Evolutionary conservation across 495 filamentous ascomycete species (phyloP), one percentile per base, ranked within the genome.

Genomic region (Choiromyces venosus): DNA sequence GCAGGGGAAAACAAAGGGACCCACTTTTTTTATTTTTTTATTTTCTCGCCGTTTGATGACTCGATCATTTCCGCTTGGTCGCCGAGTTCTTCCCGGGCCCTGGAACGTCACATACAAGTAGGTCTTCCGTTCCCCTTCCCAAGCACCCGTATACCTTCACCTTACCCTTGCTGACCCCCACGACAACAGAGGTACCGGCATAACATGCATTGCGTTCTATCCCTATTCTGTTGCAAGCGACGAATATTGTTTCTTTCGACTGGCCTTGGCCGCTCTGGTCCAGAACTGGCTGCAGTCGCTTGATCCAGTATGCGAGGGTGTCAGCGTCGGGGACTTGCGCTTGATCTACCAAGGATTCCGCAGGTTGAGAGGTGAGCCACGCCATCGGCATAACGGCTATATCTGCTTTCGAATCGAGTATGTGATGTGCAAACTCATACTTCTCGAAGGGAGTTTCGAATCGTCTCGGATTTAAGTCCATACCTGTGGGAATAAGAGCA

Each of bases 261-360:
- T 42, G 66, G 29, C 77, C 77, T 10, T 86, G 84, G 5, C 86
- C 83, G 56, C 83, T 81, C 68, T 79, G 79, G 61, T 85, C 83
- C 18, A 94, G 84, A 0, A 97, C 79, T 2, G 94, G 94, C 79
- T 89, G 87, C 56, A 97, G 85, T 64, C 94, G 85, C 75, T 89
- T 88, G n/a, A 96, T 83, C 95, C 95, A 99, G 83, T 97, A 99
- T 35, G 88, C 87, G 71, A 97, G 85, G 0, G 93, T 96, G 69
- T 92, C 88, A 80, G 91, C 82, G 74, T 97, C 93, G 12, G 93
- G 91, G 71, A 81, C 76, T 44, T 79, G 73, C 29, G 79, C 79
- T 69, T 81, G 71, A 37, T 76, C 79, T 38, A 79, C 72, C 39
- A 81, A 40, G 37, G 79, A 79, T 74, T 90, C 85, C 71, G 84